Evolutionary conservation across 257 asterid genomes (phyloP).

Genomic region (Phtheirospermum japonicum): DNA sequence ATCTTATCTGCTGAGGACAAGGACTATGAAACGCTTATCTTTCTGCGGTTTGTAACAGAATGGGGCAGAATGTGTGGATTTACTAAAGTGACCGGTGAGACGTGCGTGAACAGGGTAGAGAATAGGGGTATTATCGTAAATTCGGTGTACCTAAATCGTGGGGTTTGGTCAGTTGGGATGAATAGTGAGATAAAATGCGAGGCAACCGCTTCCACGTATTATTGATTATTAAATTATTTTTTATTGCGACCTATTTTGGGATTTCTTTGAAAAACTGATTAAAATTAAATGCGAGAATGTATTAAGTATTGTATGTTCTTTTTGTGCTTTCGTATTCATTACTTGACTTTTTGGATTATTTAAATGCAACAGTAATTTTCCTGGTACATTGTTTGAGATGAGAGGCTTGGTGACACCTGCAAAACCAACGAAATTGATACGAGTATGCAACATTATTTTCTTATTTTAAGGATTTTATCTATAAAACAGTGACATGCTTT

Average conservation of each 20-base stretch:
- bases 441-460: background rate
- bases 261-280: too few relatives aligned
- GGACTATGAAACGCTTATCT: constrained; percentile 29
- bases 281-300: background rate
- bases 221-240: background rate
- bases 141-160: background rate
- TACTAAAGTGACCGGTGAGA: constrained; percentile 17
- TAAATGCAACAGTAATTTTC: background rate
- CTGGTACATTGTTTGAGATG: too few relatives aligned
- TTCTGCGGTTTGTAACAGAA: constrained; percentile 36
- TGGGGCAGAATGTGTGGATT: background rate
- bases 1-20: constrained; percentile 38
- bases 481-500: too few relatives aligned
- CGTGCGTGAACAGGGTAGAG: background rate
- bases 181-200: background rate
- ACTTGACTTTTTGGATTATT: constrained; percentile 12
- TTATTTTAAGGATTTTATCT: too few relatives aligned
- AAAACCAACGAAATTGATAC: background rate
- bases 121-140: constrained; percentile 24
- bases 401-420: constrained; percentile 2
- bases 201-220: constrained; percentile 24
- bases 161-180: constrained; percentile 25
- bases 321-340: constrained; percentile 4
- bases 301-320: background rate
- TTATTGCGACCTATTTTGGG: too few relatives aligned